Base-by-base conservation (phyloP, 108 stramenopile genomes). In the Nitzschia sp. region DNA sequence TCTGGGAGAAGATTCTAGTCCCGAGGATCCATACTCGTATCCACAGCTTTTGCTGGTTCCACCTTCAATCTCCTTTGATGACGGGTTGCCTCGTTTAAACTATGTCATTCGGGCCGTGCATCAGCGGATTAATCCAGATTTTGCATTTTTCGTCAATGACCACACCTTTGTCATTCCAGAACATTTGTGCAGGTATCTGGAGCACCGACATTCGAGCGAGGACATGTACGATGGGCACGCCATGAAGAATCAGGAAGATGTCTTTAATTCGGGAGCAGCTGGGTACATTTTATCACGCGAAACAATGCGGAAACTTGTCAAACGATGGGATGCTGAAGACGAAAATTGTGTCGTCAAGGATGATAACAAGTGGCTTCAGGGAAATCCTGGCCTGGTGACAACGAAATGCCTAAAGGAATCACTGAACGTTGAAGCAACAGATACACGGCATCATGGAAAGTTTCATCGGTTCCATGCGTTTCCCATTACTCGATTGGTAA, bases 131-230 rank as follows among this genome's bases (percentile, higher is more conserved):
- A 77, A 92, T 76, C 91, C 94, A 9, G 92, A 92, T 67, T 95
- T 92, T 78, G 90, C 82, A 19, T 95, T 93, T 72, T 91, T 95
- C 66, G 90, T 90, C 53, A 95, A 95, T 77, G 95, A 95, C 79
- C 95, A 95, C 64, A 93, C 95, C 15, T 93, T 83, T 78, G 90
- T 95, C 9, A 80, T 95, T 30, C 90, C 92, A 13, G 83, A 80
- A 66, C 85, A 95, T 71, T 73, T 93, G 19, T 90, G 88, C 63
- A 76, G 76, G 34, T 95, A 85, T 63, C 55, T 95, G 60, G 76
- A 76, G 36, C 38, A 76, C 48, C 60, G 48, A 54, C 71, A 84
- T 66, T 80, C 89, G 26, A 66, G 64, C 5, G 68, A 81, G 19
- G 80, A 88, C 56, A 56, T 92, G 63, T 95, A 95, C 59, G 88